These are phyloP conservation scores for Eucalyptus tenuipes DNA, from an alignment of 345 rosid species.

Conservation along the genomic window DNA sequence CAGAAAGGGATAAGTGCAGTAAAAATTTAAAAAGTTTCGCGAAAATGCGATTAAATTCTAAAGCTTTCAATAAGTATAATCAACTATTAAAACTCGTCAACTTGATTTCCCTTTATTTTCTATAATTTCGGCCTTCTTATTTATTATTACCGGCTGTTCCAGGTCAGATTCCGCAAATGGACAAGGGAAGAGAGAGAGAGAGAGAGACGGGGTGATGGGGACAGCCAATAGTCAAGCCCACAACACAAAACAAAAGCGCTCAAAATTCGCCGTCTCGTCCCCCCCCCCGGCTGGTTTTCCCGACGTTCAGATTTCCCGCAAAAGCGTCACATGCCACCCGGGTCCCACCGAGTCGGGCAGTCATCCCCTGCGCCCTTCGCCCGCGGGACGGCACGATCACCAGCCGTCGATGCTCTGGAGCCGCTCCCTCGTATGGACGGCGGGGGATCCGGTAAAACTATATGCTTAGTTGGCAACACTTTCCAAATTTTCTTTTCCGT, in stretches of 20 bases:
- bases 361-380: background rate
- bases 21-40: fast-evolving
- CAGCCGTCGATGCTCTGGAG: background rate
- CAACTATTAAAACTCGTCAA: no score
- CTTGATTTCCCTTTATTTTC: background rate
- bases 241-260: background rate
- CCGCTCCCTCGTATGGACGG: background rate
- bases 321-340: background rate
- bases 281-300: background rate
- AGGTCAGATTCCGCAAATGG: background rate
- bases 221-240: background rate
- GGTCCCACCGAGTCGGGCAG: background rate
- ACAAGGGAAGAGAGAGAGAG: background rate
- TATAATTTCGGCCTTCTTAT: background rate
- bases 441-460: background rate
- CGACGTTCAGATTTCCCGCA: background rate
- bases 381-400: background rate
- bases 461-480: background rate
- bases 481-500: background rate
- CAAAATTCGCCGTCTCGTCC: background rate
- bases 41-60: fast-evolving
- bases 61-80: fast-evolving
- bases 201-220: background rate
- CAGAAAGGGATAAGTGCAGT: background rate
- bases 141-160: background rate